Base-by-base conservation (phyloP, 2,329 filamentous ascomycete genomes). In the Penicillium sp. region DNA sequence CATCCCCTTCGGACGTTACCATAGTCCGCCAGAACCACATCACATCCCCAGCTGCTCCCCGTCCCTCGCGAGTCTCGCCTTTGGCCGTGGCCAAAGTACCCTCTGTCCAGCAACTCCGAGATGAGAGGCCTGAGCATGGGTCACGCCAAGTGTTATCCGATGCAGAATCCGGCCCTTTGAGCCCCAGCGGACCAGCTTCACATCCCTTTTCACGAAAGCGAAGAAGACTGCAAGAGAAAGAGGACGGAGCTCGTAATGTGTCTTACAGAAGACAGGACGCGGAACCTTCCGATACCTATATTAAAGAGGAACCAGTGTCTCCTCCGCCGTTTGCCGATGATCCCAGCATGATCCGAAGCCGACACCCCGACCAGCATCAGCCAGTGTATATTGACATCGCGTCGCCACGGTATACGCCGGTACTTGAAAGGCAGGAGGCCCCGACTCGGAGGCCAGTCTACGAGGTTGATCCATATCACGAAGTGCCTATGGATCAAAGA, bases 21-120 rank as follows among this genome's bases (percentile, higher is more conserved):
- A 81, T 82, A 42, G 72, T 90, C 47, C 76, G 90, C 58, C 81
- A 82, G 61, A 84, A 82, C 57, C 85, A 89, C 63, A 84, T 90
- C 59, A 79, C 83, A 41, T 84, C 82, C 28, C 85, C 85, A 34
- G 71, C 85, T 61, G 87, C 87, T 42, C 86, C 87, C 22, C 86
- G 87, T 61, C 86, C 87, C 43, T 82, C 83, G 40, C 84, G 87
- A 61, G 81, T 81, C 20, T 80, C 79, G 22, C 77, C 78, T 38
- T 67, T 82, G 50, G 75, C 78, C 46, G 70, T 74, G 36, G 65
- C 75, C 45, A 80, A 79, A 61, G 67, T 72, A 43, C 69, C 76
- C 50, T 66, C 70, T 40, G 61, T 77, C 55, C 81, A 53, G 76
- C 85, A 65, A 73, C 77, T 53, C 63, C 84, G 69, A 72, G 78